Conservation (phyloP, 2,329 filamentous ascomycete genomes). For the Fusarium tricinctum region DNA sequence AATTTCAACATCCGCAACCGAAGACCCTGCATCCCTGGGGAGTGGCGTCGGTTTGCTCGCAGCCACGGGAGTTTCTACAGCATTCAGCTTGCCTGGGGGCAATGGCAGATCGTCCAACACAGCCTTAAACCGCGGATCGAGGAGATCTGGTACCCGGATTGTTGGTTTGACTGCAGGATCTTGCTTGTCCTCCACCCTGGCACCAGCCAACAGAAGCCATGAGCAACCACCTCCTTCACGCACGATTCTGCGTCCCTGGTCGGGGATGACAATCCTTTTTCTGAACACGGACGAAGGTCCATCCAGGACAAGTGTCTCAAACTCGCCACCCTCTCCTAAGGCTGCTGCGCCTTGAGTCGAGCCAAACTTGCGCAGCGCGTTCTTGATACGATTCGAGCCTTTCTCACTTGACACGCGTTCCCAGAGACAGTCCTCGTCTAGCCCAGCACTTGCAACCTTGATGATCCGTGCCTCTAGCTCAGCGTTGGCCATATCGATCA, state of each 20-base stretch:
- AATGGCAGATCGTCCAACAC: constrained; percentile 55
- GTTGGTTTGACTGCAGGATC: constrained; percentile 32
- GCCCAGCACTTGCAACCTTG: constrained; percentile 92
- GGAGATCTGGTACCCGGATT: constrained; percentile 72
- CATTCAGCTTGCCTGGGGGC: constrained; percentile 19
- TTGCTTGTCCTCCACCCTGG: constrained; percentile 64
- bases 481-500: constrained; percentile 84
- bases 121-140: constrained; percentile 73
- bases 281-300: constrained; percentile 82
- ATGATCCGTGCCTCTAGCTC: constrained; percentile 91
- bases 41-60: constrained; percentile 9
- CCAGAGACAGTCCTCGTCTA: constrained; percentile 87
- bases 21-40: constrained; percentile 16
- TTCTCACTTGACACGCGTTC: constrained; percentile 75
- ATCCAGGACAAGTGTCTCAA: constrained; percentile 90
- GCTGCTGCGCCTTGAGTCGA: constrained; percentile 74
- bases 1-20: constrained; percentile 40
- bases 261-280: constrained; percentile 74
- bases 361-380: constrained; percentile 76
- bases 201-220: constrained; percentile 75
- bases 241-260: constrained; percentile 66
- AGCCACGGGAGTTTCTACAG: constrained; percentile 15
- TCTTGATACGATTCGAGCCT: constrained; percentile 63
- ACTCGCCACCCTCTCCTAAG: constrained; percentile 94
- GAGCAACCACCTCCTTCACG: constrained; percentile 81